These are phyloP conservation scores for Suillus cothurnatus DNA, from an alignment of 768 basidiomycete species.

Conservation along the genomic window DNA sequence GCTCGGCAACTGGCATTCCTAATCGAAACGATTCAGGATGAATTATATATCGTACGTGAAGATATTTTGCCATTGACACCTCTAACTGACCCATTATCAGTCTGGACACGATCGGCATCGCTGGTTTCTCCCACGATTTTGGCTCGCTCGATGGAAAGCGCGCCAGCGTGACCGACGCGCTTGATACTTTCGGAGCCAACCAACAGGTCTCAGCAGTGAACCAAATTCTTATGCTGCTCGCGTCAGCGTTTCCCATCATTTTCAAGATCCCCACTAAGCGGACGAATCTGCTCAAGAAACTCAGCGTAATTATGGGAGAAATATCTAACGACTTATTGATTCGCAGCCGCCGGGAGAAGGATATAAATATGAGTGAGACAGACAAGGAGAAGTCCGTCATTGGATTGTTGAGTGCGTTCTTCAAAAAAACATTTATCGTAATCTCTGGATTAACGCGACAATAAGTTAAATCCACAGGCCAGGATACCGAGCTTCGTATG, in stretches of 20 bases:
- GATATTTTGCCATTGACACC: neutral
- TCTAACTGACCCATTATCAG: conserved; percentile 26
- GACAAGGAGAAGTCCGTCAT: too few species aligned
- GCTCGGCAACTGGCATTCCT: too few species aligned
- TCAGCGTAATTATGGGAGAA: neutral
- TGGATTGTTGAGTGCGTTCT: too few species aligned
- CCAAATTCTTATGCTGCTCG: conserved; percentile 8
- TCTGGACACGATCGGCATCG: conserved; percentile 59
- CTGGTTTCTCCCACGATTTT: conserved; percentile 62
- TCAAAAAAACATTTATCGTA: too few species aligned
- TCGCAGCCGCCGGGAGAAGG: too few species aligned
- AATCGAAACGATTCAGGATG: too few species aligned
- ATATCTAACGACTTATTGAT: neutral
- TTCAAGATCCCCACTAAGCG: neutral
- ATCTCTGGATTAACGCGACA: too few species aligned
- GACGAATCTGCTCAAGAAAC: neutral
- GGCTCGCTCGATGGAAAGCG: conserved; percentile 50
- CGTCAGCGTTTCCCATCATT: neutral
- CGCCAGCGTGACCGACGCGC: conserved; percentile 43
- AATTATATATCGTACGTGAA: neutral
- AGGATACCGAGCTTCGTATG: too few species aligned
- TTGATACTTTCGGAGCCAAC: conserved; percentile 37
- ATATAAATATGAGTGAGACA: too few species aligned
- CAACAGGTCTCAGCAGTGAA: conserved; percentile 26
- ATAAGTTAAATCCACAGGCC: too few species aligned